These are phyloP conservation scores for Aspergillus sp. DNA, from an alignment of 2,329 filamentous ascomycete species.

Conservation along the genomic window DNA sequence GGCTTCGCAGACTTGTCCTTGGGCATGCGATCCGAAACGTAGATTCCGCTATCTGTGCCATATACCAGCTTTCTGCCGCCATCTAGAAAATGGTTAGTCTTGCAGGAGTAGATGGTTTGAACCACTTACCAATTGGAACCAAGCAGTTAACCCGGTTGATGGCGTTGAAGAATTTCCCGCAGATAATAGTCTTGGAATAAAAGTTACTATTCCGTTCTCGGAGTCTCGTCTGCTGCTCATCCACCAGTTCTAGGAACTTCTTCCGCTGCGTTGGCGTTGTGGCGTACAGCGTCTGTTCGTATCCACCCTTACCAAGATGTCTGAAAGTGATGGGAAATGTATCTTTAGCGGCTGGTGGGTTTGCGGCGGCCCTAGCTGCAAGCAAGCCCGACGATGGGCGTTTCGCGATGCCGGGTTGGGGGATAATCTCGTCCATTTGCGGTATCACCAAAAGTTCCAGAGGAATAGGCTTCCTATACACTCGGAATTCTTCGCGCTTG, in stretches of 20 bases:
- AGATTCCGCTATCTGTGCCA: constrained; percentile 93
- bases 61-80: constrained; percentile 93
- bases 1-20: constrained; percentile 77
- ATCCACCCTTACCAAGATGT: constrained; percentile 93
- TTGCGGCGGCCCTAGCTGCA: constrained; percentile 58
- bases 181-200: constrained; percentile 69
- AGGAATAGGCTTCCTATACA: constrained; percentile 93
- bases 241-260: constrained; percentile 97
- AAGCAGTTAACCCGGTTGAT: constrained; percentile 92
- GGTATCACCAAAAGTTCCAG: constrained; percentile 89
- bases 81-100: constrained; percentile 58
- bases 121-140: constrained; percentile 77
- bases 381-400: constrained; percentile 86
- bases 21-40: constrained; percentile 85
- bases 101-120: too few species aligned
- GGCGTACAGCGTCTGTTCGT: constrained; percentile 87
- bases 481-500: constrained; percentile 92
- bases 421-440: constrained; percentile 96
- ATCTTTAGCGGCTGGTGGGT: constrained; percentile 63
- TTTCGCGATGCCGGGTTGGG: constrained; percentile 77
- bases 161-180: constrained; percentile 88
- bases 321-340: constrained; percentile 90
- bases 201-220: constrained; percentile 73
- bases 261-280: constrained; percentile 82
- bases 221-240: constrained; percentile 84